Evolutionary conservation across 768 basidiomycete species (phyloP).

Genomic region (Mycena maculata): DNA sequence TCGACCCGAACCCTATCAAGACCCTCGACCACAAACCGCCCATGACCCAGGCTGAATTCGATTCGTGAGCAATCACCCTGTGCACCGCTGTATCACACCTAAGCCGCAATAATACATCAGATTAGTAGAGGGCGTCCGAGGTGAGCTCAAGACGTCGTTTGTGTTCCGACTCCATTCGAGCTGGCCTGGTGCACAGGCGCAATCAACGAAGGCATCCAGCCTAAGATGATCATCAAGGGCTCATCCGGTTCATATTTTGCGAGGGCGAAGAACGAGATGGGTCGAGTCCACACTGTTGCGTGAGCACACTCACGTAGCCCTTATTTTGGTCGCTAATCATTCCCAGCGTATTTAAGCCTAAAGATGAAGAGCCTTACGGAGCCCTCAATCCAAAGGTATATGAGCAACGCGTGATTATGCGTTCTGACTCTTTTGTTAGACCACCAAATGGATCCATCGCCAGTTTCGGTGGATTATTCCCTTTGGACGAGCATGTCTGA

Average conservation of each 20-base stretch:
- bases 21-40: slow-evolving; percentile 85
- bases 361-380: slow-evolving; percentile 92
- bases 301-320: slow-evolving; percentile 51
- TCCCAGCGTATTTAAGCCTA: slow-evolving; percentile 88
- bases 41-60: slow-evolving; percentile 80
- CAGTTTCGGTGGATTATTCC: slow-evolving; percentile 92
- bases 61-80: slow-evolving; percentile 60
- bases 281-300: slow-evolving; percentile 84
- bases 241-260: slow-evolving; percentile 94
- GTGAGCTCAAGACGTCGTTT: slow-evolving; percentile 67
- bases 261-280: slow-evolving; percentile 77
- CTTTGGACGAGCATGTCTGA: slow-evolving; percentile 89
- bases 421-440: slow-evolving; percentile 53
- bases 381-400: slow-evolving; percentile 85
- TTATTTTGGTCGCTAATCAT: background rate
- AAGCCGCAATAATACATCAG: slow-evolving; percentile 22
- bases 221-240: slow-evolving; percentile 91
- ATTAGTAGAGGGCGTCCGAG: slow-evolving; percentile 24
- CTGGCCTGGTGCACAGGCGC: slow-evolving; percentile 55
- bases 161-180: slow-evolving; percentile 45
- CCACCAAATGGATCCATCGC: slow-evolving; percentile 90
- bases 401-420: background rate
- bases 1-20: slow-evolving; percentile 62
- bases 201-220: slow-evolving; percentile 83
- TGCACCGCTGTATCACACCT: too few relatives aligned